Evolutionary conservation across 208 protist genomes (phyloP).

Genomic region (Trypanosoma platydactyli): DNA sequence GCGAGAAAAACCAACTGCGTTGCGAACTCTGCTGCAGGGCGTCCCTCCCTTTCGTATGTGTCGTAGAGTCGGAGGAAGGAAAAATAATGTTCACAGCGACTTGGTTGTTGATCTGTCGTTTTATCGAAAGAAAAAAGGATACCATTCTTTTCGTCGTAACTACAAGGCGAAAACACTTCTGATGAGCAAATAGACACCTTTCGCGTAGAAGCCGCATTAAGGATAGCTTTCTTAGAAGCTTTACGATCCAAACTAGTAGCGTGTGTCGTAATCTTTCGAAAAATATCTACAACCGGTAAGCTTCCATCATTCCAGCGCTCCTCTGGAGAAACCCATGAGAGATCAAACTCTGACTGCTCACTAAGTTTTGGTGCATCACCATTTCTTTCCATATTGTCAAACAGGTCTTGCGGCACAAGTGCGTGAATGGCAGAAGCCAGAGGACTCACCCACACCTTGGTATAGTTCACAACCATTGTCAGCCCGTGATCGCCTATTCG

Average conservation of each 20-base stretch:
- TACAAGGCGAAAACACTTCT: conserved; percentile 28
- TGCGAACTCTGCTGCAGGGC: conserved; percentile 45
- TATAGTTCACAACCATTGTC: conserved; percentile 47
- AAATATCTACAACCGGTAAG: conserved; percentile 61
- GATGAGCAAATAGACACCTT: conserved; percentile 24
- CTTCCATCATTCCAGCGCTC: conserved; percentile 36
- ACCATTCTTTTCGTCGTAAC: conserved; percentile 14
- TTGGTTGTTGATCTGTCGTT: conserved; percentile 17
- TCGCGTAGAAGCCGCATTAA: conserved; percentile 55
- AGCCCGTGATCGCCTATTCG: conserved; percentile 20
- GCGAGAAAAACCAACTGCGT: conserved; percentile 82
- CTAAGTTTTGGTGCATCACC: conserved; percentile 26
- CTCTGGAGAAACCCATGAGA: not conserved
- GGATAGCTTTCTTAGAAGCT: conserved; percentile 76
- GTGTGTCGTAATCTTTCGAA: conserved; percentile 67
- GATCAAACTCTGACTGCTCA: conserved; percentile 17
- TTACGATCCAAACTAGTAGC: conserved; percentile 82
- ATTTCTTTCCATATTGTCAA: conserved; percentile 75
- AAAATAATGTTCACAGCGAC: conserved; percentile 84
- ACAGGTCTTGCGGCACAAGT: conserved; percentile 68
- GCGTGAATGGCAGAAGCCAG: conserved; percentile 43
- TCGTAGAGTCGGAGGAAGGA: conserved; percentile 88
- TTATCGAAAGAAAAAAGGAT: conserved; percentile 10
- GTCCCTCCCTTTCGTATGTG: conserved; percentile 64
- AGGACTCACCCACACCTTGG: conserved; percentile 42